Evolutionary conservation across 2,329 filamentous ascomycete species (phyloP).

Genomic region (Fusarium tjaetaba): DNA sequence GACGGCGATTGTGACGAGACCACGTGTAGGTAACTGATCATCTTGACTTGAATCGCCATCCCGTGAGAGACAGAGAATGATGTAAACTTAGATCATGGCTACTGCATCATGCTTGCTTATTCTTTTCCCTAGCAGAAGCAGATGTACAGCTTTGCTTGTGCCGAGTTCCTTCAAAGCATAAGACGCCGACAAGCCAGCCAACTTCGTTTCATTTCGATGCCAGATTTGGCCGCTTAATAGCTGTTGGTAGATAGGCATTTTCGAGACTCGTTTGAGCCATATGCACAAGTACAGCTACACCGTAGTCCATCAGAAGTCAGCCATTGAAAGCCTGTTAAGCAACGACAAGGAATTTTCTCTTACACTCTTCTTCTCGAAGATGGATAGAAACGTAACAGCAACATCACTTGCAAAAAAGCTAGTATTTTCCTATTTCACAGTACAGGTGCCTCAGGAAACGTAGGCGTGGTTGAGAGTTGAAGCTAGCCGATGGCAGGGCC

Average conservation of each 20-base stretch:
- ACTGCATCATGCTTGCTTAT: too few relatives aligned
- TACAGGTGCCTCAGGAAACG: background rate
- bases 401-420: background rate
- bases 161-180: background rate
- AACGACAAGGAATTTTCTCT: background rate
- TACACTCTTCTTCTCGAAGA: background rate
- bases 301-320: background rate
- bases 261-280: background rate
- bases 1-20: background rate
- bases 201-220: too few relatives aligned
- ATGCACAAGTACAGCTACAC: background rate
- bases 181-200: background rate
- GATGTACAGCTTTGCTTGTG: background rate
- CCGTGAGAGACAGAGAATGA: background rate
- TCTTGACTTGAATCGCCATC: background rate
- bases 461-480: too few relatives aligned
- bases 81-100: background rate
- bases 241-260: too few relatives aligned
- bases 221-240: background rate
- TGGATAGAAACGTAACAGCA: rapidly evolving
- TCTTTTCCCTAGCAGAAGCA: background rate
- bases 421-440: background rate
- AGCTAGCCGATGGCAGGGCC: background rate
- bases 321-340: too few relatives aligned
- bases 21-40: background rate